Conservation (phyloP, 2,329 filamentous ascomycete genomes). For the Botrytis medusae region DNA sequence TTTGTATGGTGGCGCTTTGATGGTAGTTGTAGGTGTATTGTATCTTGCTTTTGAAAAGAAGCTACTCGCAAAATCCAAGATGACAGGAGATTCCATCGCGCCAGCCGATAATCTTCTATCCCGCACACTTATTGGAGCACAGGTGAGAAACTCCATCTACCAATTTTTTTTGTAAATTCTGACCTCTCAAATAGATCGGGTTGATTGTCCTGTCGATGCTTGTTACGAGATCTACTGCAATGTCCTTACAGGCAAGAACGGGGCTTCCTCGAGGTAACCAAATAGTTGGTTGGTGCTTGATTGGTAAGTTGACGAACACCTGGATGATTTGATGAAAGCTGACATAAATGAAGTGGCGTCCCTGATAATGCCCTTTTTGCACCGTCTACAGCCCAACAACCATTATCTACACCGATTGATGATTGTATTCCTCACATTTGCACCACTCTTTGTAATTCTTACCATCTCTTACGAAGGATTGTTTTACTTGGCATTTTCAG, state of each 20-base stretch:
- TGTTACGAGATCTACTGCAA: slow-evolving; percentile 82
- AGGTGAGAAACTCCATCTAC: slow-evolving; percentile 47
- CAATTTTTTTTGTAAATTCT: slow-evolving; percentile 24
- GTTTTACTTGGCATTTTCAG: slow-evolving; percentile 89
- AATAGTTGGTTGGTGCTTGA: slow-evolving; percentile 76
- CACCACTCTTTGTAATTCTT: slow-evolving; percentile 90
- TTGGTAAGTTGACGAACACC: slow-evolving; percentile 53
- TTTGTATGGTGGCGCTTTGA: slow-evolving; percentile 71
- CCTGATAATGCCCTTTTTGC: slow-evolving; percentile 75
- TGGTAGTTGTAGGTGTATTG: slow-evolving; percentile 71
- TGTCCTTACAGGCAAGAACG: slow-evolving; percentile 78
- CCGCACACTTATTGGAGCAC: slow-evolving; percentile 62
- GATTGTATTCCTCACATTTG: slow-evolving; percentile 88
- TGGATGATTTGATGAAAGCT: slow-evolving; percentile 23
- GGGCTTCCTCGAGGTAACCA: slow-evolving; percentile 88
- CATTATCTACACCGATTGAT: slow-evolving; percentile 89
- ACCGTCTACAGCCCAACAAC: slow-evolving; percentile 75
- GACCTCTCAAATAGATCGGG: slow-evolving; percentile 56
- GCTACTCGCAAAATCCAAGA: slow-evolving; percentile 33
- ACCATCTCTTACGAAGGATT: slow-evolving; percentile 97
- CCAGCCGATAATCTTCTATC: slow-evolving; percentile 51
- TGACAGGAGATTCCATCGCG: slow-evolving; percentile 31
- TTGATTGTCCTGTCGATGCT: slow-evolving; percentile 78
- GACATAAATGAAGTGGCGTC: slow-evolving; percentile 58
- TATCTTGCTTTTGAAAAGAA: slow-evolving; percentile 78